Conservation (phyloP, 192 early-diverging fungal genomes). For the Backusella morwellensis region DNA sequence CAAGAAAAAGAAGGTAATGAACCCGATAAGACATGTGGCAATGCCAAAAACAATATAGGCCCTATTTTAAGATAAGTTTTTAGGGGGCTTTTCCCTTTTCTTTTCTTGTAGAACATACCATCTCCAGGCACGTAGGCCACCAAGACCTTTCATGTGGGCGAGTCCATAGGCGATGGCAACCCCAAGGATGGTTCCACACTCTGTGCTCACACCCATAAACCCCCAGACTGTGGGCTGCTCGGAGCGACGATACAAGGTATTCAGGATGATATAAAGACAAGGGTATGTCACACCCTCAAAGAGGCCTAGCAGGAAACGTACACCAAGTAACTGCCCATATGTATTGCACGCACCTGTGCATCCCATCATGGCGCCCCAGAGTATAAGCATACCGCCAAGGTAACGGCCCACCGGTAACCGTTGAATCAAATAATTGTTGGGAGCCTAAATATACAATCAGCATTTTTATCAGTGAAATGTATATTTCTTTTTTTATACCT, state of each 20-base stretch:
- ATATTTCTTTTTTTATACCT: slow-evolving; percentile 9
- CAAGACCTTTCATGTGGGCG: slow-evolving; percentile 6
- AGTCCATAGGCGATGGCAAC: slow-evolving; percentile 14
- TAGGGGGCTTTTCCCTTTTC: too few relatives aligned
- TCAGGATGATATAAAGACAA: slow-evolving; percentile 17
- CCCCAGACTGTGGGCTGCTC: slow-evolving; percentile 15
- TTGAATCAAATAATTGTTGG: slow-evolving; percentile 9
- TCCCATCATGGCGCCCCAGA: slow-evolving; percentile 22
- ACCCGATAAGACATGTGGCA: slow-evolving; percentile 11
- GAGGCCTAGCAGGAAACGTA: slow-evolving; percentile 27
- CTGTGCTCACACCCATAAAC: slow-evolving; percentile 9
- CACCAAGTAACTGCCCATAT: slow-evolving; percentile 16
- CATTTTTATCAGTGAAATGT: too few relatives aligned
- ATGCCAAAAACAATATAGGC: slow-evolving; percentile 27
- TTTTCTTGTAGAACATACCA: background rate
- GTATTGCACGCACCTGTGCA: slow-evolving; percentile 6
- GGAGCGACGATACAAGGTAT: slow-evolving; percentile 21
- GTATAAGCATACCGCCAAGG: slow-evolving; percentile 7
- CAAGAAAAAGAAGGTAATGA: slow-evolving; percentile 22
- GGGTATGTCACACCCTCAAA: slow-evolving; percentile 21
- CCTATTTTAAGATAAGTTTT: background rate
- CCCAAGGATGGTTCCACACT: slow-evolving; percentile 12
- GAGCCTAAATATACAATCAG: background rate
- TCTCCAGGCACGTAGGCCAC: slow-evolving; percentile 24
- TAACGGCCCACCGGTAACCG: background rate